phyloP scores from a whole-genome alignment of 192 early-diverging fungal genomes.

The Pecoramyces ruminantium region DNA sequence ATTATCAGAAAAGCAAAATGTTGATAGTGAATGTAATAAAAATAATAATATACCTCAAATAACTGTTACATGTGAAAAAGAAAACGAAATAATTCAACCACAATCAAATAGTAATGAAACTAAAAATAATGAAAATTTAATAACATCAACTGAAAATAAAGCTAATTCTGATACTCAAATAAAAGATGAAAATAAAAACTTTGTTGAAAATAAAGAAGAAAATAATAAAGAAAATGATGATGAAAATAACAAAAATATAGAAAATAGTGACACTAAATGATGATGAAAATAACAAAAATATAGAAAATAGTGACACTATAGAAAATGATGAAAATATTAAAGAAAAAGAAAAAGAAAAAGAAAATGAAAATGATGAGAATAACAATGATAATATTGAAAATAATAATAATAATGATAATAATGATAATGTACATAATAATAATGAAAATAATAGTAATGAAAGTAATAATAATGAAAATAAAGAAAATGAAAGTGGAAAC shows the following conservation, averaged over 20 bases:
- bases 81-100: too few species aligned
- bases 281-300: background rate
- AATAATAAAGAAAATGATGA: background rate
- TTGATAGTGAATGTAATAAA: too few species aligned
- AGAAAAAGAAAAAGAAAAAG: too few species aligned
- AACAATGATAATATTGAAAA: background rate
- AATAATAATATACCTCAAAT: too few species aligned
- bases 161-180: too few species aligned
- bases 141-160: too few species aligned
- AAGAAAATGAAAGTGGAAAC: background rate
- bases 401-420: background rate
- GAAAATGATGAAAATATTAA: background rate
- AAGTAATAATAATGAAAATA: background rate
- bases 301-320: background rate
- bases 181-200: too few species aligned
- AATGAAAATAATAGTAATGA: background rate
- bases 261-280: background rate
- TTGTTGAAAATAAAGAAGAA: too few species aligned
- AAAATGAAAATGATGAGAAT: background rate
- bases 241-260: background rate
- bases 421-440: background rate
- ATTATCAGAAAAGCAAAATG: too few species aligned
- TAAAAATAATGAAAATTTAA: too few species aligned
- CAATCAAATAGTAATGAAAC: too few species aligned
- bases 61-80: too few species aligned